These are phyloP conservation scores for Agarophyton chilense DNA, from an alignment of 23 red algal species.

Conservation along the genomic window DNA sequence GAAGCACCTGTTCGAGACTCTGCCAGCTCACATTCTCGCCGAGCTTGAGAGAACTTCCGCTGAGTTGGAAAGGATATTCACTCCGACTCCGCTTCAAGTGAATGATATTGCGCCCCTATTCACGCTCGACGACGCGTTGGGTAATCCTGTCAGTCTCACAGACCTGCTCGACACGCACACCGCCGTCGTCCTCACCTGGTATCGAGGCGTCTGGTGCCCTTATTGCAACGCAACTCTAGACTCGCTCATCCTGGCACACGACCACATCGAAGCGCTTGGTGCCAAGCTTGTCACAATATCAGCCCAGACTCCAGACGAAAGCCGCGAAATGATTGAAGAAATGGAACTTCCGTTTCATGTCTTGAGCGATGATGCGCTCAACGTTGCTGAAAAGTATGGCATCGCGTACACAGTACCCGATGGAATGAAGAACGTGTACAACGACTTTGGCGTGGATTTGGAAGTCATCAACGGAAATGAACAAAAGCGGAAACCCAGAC, in stretches of 20 bases:
- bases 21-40: background rate
- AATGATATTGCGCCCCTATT: background rate
- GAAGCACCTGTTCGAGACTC: background rate
- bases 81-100: slow-evolving; percentile 9
- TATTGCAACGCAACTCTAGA: slow-evolving; percentile 45
- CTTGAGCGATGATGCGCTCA: slow-evolving; percentile 19
- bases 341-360: slow-evolving; percentile 29
- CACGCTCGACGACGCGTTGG: slow-evolving; percentile 21
- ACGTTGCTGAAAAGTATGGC: slow-evolving; percentile 38
- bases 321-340: slow-evolving; percentile 14
- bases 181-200: slow-evolving; percentile 48
- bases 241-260: slow-evolving; percentile 19
- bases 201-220: slow-evolving; percentile 55
- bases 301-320: slow-evolving; percentile 46
- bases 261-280: slow-evolving; percentile 19
- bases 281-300: slow-evolving; percentile 32
- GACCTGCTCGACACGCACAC: background rate
- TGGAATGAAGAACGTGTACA: slow-evolving; percentile 33
- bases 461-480: slow-evolving; percentile 47
- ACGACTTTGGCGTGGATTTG: slow-evolving; percentile 34
- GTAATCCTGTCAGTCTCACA: background rate
- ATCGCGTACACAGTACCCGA: slow-evolving; percentile 33
- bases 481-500: slow-evolving; percentile 12
- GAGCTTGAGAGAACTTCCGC: slow-evolving; percentile 10
- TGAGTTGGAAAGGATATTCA: slow-evolving; percentile 5